Evolutionary conservation across 495 filamentous ascomycete species (phyloP).

Genomic region (Penicillium daleae): DNA sequence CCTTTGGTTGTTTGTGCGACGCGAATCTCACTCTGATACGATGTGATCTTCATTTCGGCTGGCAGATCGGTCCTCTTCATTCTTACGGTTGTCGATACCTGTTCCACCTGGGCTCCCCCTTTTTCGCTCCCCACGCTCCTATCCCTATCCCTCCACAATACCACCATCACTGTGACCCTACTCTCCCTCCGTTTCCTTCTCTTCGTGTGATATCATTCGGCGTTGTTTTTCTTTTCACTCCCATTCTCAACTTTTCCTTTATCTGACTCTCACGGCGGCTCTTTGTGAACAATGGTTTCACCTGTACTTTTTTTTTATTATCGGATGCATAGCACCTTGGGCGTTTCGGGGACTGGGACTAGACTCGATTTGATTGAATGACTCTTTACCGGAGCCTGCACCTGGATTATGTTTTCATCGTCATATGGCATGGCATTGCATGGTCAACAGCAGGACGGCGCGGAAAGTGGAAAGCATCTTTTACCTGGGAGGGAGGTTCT

Average conservation of each 20-base stretch:
- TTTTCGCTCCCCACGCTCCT: not conserved
- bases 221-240: slow-evolving; percentile 18
- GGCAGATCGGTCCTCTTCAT: slow-evolving; percentile 14
- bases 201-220: slow-evolving; percentile 14
- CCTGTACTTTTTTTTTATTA: slow-evolving; percentile 31
- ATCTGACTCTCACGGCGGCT: slow-evolving; percentile 23
- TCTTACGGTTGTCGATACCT: slow-evolving; percentile 17
- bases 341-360: slow-evolving; percentile 41
- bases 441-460: slow-evolving; percentile 31
- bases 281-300: slow-evolving; percentile 26
- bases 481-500: slow-evolving; percentile 18
- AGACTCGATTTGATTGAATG: slow-evolving; percentile 42
- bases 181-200: not conserved
- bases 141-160: slow-evolving; percentile 4
- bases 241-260: not conserved
- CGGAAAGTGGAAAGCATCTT: slow-evolving; percentile 36
- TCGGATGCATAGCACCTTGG: slow-evolving; percentile 40
- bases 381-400: slow-evolving; percentile 32
- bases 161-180: slow-evolving; percentile 4
- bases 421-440: slow-evolving; percentile 37
- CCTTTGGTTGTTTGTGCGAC: slow-evolving; percentile 6
- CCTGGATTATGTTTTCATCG: slow-evolving; percentile 37
- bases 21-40: slow-evolving; percentile 2
- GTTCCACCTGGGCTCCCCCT: not conserved
- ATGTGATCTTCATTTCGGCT: slow-evolving; percentile 12